Conservation (phyloP, 108 stramenopile species). For the Cyclostephanos tholiformis region DNA sequence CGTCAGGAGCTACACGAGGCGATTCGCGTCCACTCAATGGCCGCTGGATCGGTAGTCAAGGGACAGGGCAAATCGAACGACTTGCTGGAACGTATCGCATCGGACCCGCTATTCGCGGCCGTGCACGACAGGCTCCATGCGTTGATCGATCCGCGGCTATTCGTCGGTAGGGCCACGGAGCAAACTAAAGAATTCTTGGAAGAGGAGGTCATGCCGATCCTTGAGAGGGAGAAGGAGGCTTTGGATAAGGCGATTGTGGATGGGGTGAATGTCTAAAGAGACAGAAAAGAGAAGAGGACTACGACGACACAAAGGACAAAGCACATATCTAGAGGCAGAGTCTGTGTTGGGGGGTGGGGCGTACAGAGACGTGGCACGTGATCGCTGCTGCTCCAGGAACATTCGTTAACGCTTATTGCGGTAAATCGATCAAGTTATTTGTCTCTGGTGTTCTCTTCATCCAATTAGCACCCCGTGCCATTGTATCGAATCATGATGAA, state of each 20-base stretch:
- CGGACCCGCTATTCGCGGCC: conserved; percentile 85
- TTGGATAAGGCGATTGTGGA: conserved; percentile 82
- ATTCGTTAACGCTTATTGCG: not conserved
- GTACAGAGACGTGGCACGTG: not conserved
- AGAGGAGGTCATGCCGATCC: conserved; percentile 89
- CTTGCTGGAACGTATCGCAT: conserved; percentile 92
- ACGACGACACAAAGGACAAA: not conserved
- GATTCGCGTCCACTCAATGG: conserved; percentile 98
- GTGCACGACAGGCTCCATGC: conserved; percentile 89
- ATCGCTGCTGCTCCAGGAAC: not conserved
- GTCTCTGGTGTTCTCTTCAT: no score
- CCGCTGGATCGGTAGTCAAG: conserved; percentile 96
- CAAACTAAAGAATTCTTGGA: conserved; percentile 95
- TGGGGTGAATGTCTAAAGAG: conserved; percentile 89
- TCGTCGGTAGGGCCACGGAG: conserved; percentile 94
- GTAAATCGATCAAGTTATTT: not conserved
- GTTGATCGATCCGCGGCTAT: conserved; percentile 91
- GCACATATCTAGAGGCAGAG: not conserved
- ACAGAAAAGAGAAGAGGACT: not conserved
- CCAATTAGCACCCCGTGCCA: no score
- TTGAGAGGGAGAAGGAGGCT: conserved; percentile 76
- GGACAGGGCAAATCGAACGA: conserved; percentile 98
- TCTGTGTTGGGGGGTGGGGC: not conserved
- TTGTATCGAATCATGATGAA: no score
- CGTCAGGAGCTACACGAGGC: conserved; percentile 98